These are phyloP conservation scores for Polyporus arcularius DNA, from an alignment of 768 basidiomycete species.

Conservation along the genomic window DNA sequence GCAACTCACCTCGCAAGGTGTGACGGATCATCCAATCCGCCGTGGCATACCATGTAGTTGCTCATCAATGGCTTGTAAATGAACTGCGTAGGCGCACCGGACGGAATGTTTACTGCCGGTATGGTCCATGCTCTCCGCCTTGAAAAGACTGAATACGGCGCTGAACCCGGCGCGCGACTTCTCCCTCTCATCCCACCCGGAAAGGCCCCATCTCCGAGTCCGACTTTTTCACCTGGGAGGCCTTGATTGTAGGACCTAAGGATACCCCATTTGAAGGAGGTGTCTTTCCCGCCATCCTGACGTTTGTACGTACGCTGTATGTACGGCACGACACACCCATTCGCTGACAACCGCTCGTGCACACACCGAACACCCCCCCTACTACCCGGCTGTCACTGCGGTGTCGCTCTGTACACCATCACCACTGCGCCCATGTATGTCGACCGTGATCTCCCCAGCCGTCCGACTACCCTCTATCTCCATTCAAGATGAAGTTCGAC, in stretches of 20 bases:
- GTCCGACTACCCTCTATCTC: slow-evolving; percentile 92
- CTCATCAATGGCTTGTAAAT: not conserved
- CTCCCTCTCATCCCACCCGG: not conserved
- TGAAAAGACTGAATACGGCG: slow-evolving; percentile 3
- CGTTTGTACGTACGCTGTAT: slow-evolving; percentile 67
- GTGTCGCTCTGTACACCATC: not conserved
- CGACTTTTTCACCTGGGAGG: slow-evolving; percentile 97
- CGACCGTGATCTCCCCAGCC: slow-evolving; percentile 50
- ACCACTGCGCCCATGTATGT: not conserved
- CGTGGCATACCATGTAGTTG: not conserved
- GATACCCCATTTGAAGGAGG: slow-evolving; percentile 98
- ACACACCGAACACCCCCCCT: not conserved
- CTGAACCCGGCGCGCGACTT: no score
- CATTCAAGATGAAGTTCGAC: slow-evolving; percentile 99
- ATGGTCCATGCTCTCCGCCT: slow-evolving; percentile 27
- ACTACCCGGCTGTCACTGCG: not conserved
- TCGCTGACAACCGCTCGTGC: slow-evolving; percentile 6
- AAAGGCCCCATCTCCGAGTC: slow-evolving; percentile 86
- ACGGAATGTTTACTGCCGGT: slow-evolving; percentile 96
- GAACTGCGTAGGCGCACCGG: slow-evolving; percentile 65
- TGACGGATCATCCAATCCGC: not conserved
- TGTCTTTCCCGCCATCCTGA: slow-evolving; percentile 88
- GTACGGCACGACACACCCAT: slow-evolving; percentile 12
- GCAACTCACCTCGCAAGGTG: slow-evolving; percentile 79
- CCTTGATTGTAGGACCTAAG: slow-evolving; percentile 89